phyloP scores from a whole-genome alignment of 2,329 filamentous ascomycete species.

The Epichloe scottii region DNA sequence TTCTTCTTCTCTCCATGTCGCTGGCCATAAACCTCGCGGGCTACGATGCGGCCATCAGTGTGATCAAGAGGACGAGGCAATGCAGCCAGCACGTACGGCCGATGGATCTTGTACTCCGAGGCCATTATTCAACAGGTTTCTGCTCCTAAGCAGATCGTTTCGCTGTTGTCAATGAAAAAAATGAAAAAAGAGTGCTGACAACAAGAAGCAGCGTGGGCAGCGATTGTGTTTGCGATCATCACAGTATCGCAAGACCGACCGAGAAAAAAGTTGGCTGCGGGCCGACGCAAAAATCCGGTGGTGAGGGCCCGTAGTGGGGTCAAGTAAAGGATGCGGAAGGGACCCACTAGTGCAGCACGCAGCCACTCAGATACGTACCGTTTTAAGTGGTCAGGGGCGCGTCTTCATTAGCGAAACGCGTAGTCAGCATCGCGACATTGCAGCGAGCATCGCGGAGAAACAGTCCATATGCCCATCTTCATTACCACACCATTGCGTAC shows the following conservation, averaged over 20 bases:
- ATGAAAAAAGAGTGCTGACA: not conserved
- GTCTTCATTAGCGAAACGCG: constrained; percentile 5
- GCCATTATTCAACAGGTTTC: constrained; percentile 31
- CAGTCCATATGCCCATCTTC: not conserved
- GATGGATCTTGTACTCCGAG: constrained; percentile 48
- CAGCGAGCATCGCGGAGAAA: not conserved
- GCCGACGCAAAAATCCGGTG: constrained; percentile 22
- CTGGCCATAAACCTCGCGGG: constrained; percentile 49
- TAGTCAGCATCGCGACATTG: not conserved
- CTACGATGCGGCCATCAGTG: constrained; percentile 37
- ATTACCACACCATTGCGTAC: not conserved
- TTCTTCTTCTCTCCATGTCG: constrained; percentile 44
- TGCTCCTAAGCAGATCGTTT: not conserved
- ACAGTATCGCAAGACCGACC: not conserved
- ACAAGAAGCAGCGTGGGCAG: not conserved
- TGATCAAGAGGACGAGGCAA: constrained; percentile 46
- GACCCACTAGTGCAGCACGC: not conserved
- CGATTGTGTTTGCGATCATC: not conserved
- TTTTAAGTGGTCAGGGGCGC: constrained; percentile 4
- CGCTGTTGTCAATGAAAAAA: not conserved
- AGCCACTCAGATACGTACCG: constrained; percentile 9
- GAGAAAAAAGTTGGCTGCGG: constrained; percentile 23
- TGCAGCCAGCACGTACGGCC: constrained; percentile 49
- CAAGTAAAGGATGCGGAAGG: not conserved
- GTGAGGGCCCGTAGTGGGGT: constrained; percentile 17